Base-by-base conservation (phyloP, 371 early-diverging fungal genomes). In the Haplosporangium sp. region DNA sequence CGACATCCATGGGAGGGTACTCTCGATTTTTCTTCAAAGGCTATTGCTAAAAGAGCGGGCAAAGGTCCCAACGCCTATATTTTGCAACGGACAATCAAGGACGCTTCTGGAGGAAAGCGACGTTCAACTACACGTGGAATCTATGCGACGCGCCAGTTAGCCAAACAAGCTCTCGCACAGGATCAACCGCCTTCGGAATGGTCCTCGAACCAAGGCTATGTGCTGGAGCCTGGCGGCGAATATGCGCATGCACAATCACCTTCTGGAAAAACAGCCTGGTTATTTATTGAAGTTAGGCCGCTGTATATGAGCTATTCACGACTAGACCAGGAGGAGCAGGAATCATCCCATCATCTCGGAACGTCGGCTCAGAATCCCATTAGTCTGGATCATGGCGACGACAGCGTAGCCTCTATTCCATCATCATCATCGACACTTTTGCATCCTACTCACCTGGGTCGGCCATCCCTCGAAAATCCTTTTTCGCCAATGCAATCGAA, bases 41-140 rank as follows among this genome's bases (percentile, higher is more conserved):
- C 79, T 6, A 72, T 79, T 52, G 79, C 79, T 10, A 59, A 57
- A 40, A 46, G 79, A 11, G 69, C 60, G 6, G 79, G 73, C 13
- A 79, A 79, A 36, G 79, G 79, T 0, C 79, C 79, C 16, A 79
- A 72, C 37, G 79, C 79, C 50, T 79, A 79, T n/a, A 79, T 79
- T 37, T 58, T 79, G 2, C 79, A 79, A 46, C 52, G 79, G 12
- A 79, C 79, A 18, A 79, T 79, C 63, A 79, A 79, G 62, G 79
- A 79, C 41, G 79, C 79, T 29, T 67, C 72, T n/a, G 79, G 79
- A n/a, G 79, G 73, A 57, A 79, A 79, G 53, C 59, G 79, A 11
- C 72, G 79, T n/a, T 79, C 79, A 21, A 79, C 79, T 0, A 79
- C 79, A 21, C 64, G 73, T 6, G 73, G 79, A 29, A 68, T 79